A percentile compares a stretch with the other conserved stretches of the same genome.
These are phyloP conservation scores for Ceratocystis cubensis DNA, from an alignment of 2,329 filamentous ascomycete species.

Conservation along the genomic window DNA sequence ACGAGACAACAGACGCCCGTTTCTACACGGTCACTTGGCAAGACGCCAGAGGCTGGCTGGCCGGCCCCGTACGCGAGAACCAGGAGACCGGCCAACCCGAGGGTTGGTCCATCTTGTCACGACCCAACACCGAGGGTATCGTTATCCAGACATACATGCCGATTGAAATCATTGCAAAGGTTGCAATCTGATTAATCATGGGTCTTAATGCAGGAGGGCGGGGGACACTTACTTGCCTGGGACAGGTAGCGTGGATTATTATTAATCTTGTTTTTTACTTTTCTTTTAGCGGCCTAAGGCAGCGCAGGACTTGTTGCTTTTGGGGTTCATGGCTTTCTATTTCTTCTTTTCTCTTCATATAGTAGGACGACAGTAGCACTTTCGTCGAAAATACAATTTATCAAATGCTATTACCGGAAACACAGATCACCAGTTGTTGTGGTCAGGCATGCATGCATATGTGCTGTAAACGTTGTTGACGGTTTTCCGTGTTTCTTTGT, in stretches of 20 bases:
- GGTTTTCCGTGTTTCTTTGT: background rate
- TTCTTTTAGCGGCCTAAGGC: conserved; percentile 5
- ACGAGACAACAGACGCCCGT: background rate
- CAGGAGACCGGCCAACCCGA: background rate
- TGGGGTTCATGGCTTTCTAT: background rate
- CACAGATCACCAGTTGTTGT: background rate
- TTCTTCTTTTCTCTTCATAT: conserved; percentile 8
- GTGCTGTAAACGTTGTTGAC: background rate
- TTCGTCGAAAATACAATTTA: background rate
- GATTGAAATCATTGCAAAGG: conserved; percentile 16
- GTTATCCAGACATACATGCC: conserved; percentile 8
- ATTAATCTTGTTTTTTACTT: background rate
- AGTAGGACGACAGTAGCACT: background rate
- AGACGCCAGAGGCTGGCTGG: conserved; percentile 14
- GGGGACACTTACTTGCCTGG: background rate
- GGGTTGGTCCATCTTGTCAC: conserved; percentile 10
- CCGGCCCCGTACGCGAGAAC: conserved; percentile 8
- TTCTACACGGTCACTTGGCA: conserved; percentile 12
- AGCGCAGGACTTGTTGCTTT: background rate
- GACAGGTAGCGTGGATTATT: background rate
- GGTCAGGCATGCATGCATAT: background rate
- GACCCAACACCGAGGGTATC: background rate
- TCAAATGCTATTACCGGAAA: background rate
- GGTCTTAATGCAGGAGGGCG: background rate
- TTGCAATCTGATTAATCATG: background rate